A percentile compares a stretch with the other conserved stretches of the same genome.
These are phyloP conservation scores for Microcos paniculata DNA, from an alignment of 345 rosid species.

Conservation along the genomic window DNA sequence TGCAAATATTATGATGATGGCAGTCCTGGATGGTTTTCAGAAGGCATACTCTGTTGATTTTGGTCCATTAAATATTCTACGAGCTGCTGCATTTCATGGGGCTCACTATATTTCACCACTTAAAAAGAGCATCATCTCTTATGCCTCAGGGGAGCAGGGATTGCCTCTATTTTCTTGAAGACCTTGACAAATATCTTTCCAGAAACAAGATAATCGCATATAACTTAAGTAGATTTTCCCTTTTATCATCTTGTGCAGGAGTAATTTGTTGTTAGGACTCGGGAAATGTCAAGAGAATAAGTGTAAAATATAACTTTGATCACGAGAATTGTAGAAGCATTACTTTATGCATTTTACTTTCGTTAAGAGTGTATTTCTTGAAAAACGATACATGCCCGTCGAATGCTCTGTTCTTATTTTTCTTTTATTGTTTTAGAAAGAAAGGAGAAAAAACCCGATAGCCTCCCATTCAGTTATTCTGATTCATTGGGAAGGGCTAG, in stretches of 20 bases:
- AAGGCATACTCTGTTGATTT: conserved; percentile 79
- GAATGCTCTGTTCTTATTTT: not conserved
- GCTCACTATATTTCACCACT: conserved; percentile 81
- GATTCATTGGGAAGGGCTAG: not conserved
- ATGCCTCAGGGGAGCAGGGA: conserved; percentile 76
- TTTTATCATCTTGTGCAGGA: not conserved
- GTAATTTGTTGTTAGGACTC: not conserved
- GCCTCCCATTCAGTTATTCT: not conserved
- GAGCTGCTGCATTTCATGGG: conserved; percentile 84
- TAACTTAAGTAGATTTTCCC: too few species aligned
- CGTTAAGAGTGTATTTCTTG: not conserved
- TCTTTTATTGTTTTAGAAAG: not conserved
- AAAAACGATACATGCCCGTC: not conserved
- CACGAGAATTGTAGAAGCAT: not conserved
- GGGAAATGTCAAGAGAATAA: not conserved
- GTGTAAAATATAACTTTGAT: not conserved
- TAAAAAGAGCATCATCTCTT: conserved; percentile 72
- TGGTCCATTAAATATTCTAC: conserved; percentile 71
- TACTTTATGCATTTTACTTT: not conserved
- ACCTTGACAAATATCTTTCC: not conserved
- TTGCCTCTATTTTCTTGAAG: conserved; percentile 50
- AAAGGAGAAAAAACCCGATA: not conserved
- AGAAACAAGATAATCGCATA: too few species aligned
- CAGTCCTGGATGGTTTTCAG: conserved; percentile 83
- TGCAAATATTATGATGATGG: conserved; percentile 81